Evolutionary conservation across 1,139 yeast genomes (phyloP), one percentile per base, ranked within the genome.

Genomic region (Wickerhamomyces sp.): DNA sequence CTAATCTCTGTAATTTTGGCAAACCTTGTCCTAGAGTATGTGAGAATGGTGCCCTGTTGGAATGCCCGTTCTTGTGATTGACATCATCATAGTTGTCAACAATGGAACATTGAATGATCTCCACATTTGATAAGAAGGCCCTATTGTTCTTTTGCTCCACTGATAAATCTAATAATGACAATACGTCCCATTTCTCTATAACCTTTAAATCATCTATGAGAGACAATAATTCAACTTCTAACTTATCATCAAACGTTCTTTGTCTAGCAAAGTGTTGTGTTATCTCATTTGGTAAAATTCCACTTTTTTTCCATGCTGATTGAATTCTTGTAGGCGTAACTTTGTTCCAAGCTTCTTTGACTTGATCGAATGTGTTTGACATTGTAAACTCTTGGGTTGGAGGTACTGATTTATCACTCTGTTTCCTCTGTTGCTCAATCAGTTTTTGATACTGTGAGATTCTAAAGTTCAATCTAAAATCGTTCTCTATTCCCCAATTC

Each of bases 401-500:
- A 42, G 61, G 64, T 3, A 59, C 55, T 7, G 55, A 34, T 7
- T 38, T 36, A 11, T 43, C 46, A 2, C 44, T 40, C n/a, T 29
- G 9, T 2, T 15, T 27, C 2, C 14, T 33, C 63, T 67, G 45
- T 63, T 71, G 59, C 47, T 61, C 54, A n/a, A 66, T 56, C 67
- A 79, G 69, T 34, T 75, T 79, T 50, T 75, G 64, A 52, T 80
- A 81, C 53, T 81, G 87, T 51, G 78, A 81, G 8, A 77, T 66
- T 49, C 88, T 69, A 58, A 77, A 81, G 40, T 78, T 64, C 11
- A 79, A 71, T 53, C 79, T 79, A 56, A 81, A 78, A 52, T 81
- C 87, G 49, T 79, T 81, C 30, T 78, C 68, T 5, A 81, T 78
- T 3, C 88, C 88, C 71, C 81, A 79, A 52, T 75, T 78, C 72